phyloP scores from a whole-genome alignment of 108 stramenopile genomes.

The Pseudonitzschia delicatissima region DNA sequence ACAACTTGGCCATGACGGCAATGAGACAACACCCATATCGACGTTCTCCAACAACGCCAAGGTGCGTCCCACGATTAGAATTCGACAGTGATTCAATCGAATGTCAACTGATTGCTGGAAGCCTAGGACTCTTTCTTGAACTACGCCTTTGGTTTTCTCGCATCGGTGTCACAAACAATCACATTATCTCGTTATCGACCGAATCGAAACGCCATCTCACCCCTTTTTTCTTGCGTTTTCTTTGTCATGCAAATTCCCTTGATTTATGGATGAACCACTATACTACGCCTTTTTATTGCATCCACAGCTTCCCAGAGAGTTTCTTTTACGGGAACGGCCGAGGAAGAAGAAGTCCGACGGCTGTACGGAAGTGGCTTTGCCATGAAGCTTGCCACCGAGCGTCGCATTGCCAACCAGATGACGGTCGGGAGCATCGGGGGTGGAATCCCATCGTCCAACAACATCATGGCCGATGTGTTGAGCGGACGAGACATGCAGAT shows the following conservation, averaged over 20 bases:
- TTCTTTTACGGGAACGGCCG: conserved; percentile 32
- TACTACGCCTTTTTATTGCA: not conserved
- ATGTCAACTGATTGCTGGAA: too few relatives aligned
- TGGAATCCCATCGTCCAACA: conserved; percentile 54
- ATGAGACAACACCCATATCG: conserved; percentile 70
- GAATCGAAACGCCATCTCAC: not conserved
- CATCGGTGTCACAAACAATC: too few relatives aligned
- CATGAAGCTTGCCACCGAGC: conserved; percentile 83
- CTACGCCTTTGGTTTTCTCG: too few relatives aligned
- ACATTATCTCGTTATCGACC: too few relatives aligned
- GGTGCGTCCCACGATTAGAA: too few relatives aligned
- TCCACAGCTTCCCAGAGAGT: conserved; percentile 17
- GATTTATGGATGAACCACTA: not conserved
- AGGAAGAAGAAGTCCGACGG: conserved; percentile 62
- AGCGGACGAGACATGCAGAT: conserved; percentile 69
- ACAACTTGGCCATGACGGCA: conserved; percentile 70
- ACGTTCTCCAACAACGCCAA: conserved; percentile 65
- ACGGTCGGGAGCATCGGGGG: conserved; percentile 29
- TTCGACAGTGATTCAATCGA: too few relatives aligned
- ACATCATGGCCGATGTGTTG: conserved; percentile 72
- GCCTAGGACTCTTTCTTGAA: too few relatives aligned
- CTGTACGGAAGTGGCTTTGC: conserved; percentile 85
- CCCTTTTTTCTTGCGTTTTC: not conserved
- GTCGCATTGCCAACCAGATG: conserved; percentile 59
- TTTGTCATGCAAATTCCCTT: too few relatives aligned